These are phyloP conservation scores for Dipteronia dyeriana DNA, from an alignment of 345 rosid genomes.

Conservation along the genomic window DNA sequence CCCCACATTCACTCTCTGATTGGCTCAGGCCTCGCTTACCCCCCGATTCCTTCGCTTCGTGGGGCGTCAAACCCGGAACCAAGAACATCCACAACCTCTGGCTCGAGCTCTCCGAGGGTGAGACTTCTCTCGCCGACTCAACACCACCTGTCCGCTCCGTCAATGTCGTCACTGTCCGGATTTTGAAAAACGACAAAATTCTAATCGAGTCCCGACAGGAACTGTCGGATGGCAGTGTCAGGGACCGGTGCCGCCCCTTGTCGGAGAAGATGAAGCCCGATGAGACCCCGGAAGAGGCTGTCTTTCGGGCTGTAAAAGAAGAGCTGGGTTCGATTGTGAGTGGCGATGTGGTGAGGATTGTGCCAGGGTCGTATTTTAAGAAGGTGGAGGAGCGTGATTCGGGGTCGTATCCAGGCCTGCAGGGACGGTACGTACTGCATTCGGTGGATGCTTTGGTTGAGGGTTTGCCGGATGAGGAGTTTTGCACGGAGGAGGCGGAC, in stretches of 20 bases:
- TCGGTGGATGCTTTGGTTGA: conserved; percentile 70
- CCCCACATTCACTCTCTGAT: conserved; percentile 79
- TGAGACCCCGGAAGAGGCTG: conserved; percentile 67
- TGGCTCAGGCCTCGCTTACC: conserved; percentile 87
- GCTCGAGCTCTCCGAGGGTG: conserved; percentile 88
- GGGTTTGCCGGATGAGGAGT: conserved; percentile 84
- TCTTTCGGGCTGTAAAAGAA: conserved; percentile 69
- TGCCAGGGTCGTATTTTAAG: conserved; percentile 58
- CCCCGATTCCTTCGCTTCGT: conserved; percentile 73
- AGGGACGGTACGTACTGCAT: conserved; percentile 71
- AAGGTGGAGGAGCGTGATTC: conserved; percentile 78
- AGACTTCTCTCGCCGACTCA: conserved; percentile 65
- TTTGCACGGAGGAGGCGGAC: conserved; percentile 64
- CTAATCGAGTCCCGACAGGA: conserved; percentile 82
- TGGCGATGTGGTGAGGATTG: conserved; percentile 33
- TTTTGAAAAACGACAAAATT: conserved; percentile 35
- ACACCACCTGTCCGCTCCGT: conserved; percentile 77
- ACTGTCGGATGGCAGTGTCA: conserved; percentile 69
- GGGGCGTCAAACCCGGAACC: conserved; percentile 95
- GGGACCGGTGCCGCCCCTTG: conserved; percentile 68
- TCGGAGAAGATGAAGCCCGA: conserved; percentile 90
- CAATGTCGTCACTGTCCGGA: conserved; percentile 63
- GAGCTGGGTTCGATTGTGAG: conserved; percentile 67
- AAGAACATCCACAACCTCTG: conserved; percentile 97
- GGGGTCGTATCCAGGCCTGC: conserved; percentile 77